Evolutionary conservation across 768 basidiomycete species (phyloP), one percentile per base, ranked within the genome.

Genomic region (Imleria badia): DNA sequence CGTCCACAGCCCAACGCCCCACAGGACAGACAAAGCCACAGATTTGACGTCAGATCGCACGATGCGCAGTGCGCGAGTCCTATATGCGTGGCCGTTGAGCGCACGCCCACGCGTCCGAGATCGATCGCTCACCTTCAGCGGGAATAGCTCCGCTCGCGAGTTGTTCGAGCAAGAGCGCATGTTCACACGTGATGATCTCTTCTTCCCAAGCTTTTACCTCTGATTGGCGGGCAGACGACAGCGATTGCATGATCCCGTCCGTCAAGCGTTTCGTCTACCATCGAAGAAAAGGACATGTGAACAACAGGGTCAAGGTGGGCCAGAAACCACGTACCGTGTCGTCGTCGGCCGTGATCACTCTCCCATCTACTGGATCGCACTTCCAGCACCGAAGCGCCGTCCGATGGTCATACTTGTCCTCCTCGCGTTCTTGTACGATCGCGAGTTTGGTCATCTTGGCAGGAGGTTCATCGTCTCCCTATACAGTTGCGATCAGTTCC

Each of bases 121-220:
- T 14, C 10, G 8, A 39, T 33, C 5, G 20, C 55, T 5, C 17
- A 69, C 69, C 69, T 58, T 72, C 60, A 3, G 63, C 47, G 0
- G 69, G 59, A n/a, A 69, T 72, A 1, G 45, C 20, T 6, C 59
- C 68, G n/a, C 56, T 57, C 4, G 56, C 41, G 0, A 64, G 66
- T 58, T 87, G 86, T 34, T 81, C 69, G 5, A 89, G 70, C 12
- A 77, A 76, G 12, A 81, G 69, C 9, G 85, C 80, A 59, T 99
- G 97, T 65, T 92, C 87, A 77, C 97, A 99, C 8, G 92, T 72
- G 0, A 76, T 64, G 39, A 97, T 87, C 60, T 98, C 96, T 70
- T 98, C 95, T 68, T 98, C 94, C 97, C 97, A 99, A 7, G 97
- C 89, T 72, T 97, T 89, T 45, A 99, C 89, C 65, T 98, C 94